Evolutionary conservation across 2,329 filamentous ascomycete genomes (phyloP).

Genomic region (Cladophialophora bantiana): DNA sequence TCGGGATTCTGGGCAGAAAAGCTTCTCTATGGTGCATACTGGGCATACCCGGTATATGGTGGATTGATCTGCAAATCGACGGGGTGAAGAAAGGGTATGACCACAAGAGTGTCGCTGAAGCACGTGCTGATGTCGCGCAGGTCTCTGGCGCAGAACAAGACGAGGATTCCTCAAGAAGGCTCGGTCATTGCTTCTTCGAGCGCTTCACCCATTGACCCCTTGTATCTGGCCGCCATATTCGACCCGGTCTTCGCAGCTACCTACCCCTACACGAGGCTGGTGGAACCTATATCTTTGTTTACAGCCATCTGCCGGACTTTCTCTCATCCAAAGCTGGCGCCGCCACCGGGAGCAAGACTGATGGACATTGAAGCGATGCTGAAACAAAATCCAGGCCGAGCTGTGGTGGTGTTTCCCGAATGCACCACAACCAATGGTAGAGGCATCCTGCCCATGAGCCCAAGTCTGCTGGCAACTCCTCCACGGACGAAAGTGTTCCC

Average conservation of each 20-base stretch:
- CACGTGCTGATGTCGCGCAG: conserved; percentile 46
- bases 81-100: conserved; percentile 86
- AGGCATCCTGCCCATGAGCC: conserved; percentile 83
- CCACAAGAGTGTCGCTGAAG: background rate
- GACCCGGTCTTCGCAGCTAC: conserved; percentile 91
- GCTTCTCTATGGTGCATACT: conserved; percentile 86
- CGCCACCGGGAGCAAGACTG: conserved; percentile 57
- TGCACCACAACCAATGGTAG: conserved; percentile 93
- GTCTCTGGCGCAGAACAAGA: conserved; percentile 73
- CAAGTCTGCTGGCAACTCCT: conserved; percentile 73
- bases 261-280: conserved; percentile 75
- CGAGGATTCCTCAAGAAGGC: conserved; percentile 77
- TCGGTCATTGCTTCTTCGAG: conserved; percentile 89
- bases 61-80: conserved; percentile 97
- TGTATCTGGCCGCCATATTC: conserved; percentile 95
- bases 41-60: conserved; percentile 91
- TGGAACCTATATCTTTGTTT: conserved; percentile 78
- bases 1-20: conserved; percentile 75
- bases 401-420: conserved; percentile 90
- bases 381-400: conserved; percentile 71
- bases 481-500: conserved; percentile 81
- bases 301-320: conserved; percentile 78
- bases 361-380: conserved; percentile 70
- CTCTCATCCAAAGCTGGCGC: conserved; percentile 60
- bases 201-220: conserved; percentile 88